Percentiles rank a stretch among this genome's conserved stretches.
phyloP scores from a whole-genome alignment of 1,284 basidiomycete genomes.

The Cutaneotrichosporon cyanovorans region DNA sequence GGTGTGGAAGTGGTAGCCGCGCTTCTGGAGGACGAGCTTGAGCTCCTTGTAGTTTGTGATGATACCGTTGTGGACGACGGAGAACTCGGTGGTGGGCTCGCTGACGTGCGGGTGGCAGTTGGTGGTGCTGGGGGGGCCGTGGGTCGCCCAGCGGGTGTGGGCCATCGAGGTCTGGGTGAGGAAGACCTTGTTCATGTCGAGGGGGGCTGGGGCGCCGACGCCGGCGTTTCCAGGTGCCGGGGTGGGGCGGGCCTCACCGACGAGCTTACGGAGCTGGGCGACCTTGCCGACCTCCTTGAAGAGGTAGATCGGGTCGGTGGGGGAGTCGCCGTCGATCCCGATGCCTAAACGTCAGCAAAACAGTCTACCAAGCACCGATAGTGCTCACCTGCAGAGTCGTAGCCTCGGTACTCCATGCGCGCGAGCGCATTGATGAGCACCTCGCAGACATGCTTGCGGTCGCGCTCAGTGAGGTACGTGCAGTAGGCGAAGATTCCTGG shows the following conservation, averaged over 20 bases:
- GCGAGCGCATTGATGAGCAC: constrained; percentile 86
- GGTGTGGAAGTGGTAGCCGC: constrained; percentile 87
- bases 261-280: constrained; percentile 84
- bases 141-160: constrained; percentile 99
- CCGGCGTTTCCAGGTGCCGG: constrained; percentile 18
- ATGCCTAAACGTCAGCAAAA: constrained; percentile 53
- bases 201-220: constrained; percentile 26
- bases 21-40: constrained; percentile 86
- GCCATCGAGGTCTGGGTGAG: constrained; percentile 92
- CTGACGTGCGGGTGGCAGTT: constrained; percentile 97
- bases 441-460: constrained; percentile 86
- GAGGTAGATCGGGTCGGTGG: constrained; percentile 58
- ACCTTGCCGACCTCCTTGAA: constrained; percentile 99
- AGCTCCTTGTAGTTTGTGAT: constrained; percentile 92
- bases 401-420: constrained; percentile 95
- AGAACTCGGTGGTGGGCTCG: constrained; percentile 73
- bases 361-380: too few species aligned
- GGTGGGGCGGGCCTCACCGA: constrained; percentile 56
- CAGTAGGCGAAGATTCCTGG: constrained; percentile 92
- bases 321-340: constrained; percentile 87
- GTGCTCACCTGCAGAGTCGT: constrained; percentile 81
- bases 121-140: constrained; percentile 75
- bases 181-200: constrained; percentile 76
- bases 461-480: constrained; percentile 88
- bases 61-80: constrained; percentile 97